Conservation (phyloP, 2,329 filamentous ascomycete genomes). For the Alternaria incomplexa region DNA sequence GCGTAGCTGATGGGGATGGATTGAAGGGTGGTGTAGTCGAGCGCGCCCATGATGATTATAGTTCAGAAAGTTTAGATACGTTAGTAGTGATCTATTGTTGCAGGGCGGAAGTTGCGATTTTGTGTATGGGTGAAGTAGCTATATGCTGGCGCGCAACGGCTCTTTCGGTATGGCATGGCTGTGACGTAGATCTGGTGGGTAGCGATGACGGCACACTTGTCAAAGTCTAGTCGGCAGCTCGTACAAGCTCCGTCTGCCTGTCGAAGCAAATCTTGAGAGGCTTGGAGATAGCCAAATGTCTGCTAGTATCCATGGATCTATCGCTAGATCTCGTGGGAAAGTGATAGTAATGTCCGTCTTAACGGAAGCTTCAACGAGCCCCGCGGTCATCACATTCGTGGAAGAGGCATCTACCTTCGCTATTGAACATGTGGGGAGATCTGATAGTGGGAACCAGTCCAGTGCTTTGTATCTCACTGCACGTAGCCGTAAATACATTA, state of each 20-base stretch:
- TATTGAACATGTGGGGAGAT: background rate
- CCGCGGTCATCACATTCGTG: background rate
- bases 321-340: background rate
- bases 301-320: background rate
- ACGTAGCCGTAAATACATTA: background rate
- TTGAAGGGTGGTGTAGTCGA: constrained; percentile 44
- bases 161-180: constrained; percentile 20
- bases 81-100: background rate
- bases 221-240: background rate
- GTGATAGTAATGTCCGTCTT: background rate
- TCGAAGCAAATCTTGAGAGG: background rate
- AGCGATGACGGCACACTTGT: constrained; percentile 11
- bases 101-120: background rate
- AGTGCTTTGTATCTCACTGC: background rate
- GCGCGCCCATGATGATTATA: constrained; percentile 34
- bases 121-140: background rate
- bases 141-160: constrained; percentile 1
- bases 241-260: background rate
- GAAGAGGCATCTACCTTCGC: background rate
- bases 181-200: constrained; percentile 32
- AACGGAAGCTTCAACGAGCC: background rate
- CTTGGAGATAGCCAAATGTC: background rate
- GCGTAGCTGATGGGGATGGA: constrained; percentile 61
- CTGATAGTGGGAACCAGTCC: background rate
- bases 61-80: background rate